Base-by-base conservation (phyloP, 2,329 filamentous ascomycete species). In the Aspergillus proliferans region DNA sequence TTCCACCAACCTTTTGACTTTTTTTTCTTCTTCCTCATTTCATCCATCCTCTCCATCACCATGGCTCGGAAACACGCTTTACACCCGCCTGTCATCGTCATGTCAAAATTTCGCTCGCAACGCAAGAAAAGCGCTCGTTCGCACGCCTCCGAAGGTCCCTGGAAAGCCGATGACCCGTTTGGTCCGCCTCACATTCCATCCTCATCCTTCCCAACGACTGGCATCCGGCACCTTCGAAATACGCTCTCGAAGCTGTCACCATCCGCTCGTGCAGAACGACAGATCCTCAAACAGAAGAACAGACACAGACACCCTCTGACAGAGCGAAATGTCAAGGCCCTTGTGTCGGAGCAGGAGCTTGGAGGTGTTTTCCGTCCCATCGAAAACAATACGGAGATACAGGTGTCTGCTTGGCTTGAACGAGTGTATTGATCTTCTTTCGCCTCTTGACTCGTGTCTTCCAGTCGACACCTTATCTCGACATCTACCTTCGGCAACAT, bases 341-440 rank as follows among this genome's bases (percentile, higher is more conserved):
- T 71, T 14, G 58, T 67, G 45, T 64, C 61, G 2, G 58, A 63
- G 21, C 67, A 70, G 52, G 55, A 62, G 52, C 59, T 58, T 28
- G 54, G 60, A 12, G 66, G 85, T 79, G 82, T 82, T 76, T 67
- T 74, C 74, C 60, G 81, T 76, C 54, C 70, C 73, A 50, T 84
- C 80, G 71, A 76, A 58, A 56, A 74, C 73, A 59, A 72, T 71
- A 58, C 81, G 78, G 67, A 84, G 75, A 60, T 90, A 86, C 76
- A 78, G 72, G 59, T 92, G 87, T 71, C 83, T 79, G 68, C 86
- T 82, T 78, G 87, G 87, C 69, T 91, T 86, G 75, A 79, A 78
- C 69, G 79, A 73, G 52, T 84, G 85, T 68, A 80, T 82, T 69
- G 15, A 45, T 26, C 4, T 19, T 15, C 6, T 26, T 55, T 55